Base-by-base conservation (phyloP, 257 asterid species). In the Nicotiana attenuata region DNA sequence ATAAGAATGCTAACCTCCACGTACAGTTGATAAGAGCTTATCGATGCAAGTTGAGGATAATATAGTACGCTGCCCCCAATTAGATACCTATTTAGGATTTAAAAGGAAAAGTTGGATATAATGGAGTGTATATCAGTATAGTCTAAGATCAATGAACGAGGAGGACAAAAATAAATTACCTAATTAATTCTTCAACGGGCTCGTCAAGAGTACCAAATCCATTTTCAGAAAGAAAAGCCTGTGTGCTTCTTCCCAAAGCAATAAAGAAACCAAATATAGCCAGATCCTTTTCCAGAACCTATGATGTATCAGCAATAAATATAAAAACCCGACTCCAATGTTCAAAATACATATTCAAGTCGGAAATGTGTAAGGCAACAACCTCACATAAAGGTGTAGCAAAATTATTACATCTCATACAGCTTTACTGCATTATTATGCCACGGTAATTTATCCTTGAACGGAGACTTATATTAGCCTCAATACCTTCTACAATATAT, bases 1-100 rank as follows among this genome's bases (percentile, higher is more conserved):
- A 81, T 65, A 67, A 80, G 80, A 83, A 85, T 82, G 89, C 98
- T 93, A 88, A 96, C 98, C 99, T 96, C 99, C 87, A 96, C 98
- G 91, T 92, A 94, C 87, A 96, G 97, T 93, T 96, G 99, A 89
- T 96, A 96, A 79, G 98, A 92, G 88, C 99, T 96, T 81, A 96
- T 96, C 66, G 97, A 94, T 82, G 99, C 91, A 82, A 96, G 92
- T 86, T 92, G 99, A 64, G 99, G 98, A 93, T 96, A 94, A 87
- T 91, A 96, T 77, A 96, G 87, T 85, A 96, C 97, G 65, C 97
- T 90, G 60, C 99, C 99, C 52, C 99, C 98, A 83, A 94, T 94
- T 26, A 96, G 90, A 85, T 88, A 94, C 92, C 99, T 96, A 96
- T 81, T 86, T 57, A 16, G 63, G 84, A 73, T 73, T 73, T n/a